phyloP scores from a whole-genome alignment of 1,284 basidiomycete species.

The Wolfiporia cocos region DNA sequence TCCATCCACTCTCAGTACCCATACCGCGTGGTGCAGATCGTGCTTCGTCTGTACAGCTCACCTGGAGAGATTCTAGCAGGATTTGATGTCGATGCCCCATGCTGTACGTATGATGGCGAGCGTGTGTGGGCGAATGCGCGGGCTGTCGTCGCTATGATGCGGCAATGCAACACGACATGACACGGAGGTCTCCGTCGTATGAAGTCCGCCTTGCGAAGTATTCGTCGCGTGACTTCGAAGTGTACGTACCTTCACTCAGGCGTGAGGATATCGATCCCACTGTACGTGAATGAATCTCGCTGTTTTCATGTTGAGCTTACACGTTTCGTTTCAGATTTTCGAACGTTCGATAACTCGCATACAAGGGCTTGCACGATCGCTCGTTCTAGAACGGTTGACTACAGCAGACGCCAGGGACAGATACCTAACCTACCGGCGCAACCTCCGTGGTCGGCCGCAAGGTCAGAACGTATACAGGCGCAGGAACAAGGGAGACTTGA shows the following conservation, averaged over 20 bases:
- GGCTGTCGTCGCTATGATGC: constrained; percentile 50
- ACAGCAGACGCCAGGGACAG: constrained; percentile 34
- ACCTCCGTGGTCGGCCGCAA: constrained; percentile 41
- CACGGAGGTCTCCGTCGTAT: constrained; percentile 56
- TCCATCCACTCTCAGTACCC: constrained; percentile 63
- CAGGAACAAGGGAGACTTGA: constrained; percentile 46
- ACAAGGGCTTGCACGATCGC: constrained; percentile 49
- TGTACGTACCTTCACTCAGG: constrained; percentile 44
- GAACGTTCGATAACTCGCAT: constrained; percentile 49
- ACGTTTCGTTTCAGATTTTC: constrained; percentile 36
- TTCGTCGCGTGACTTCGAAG: constrained; percentile 44
- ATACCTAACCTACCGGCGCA: constrained; percentile 40
- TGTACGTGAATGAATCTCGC: constrained; percentile 24
- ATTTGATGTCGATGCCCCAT: constrained; percentile 57
- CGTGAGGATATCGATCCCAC: constrained; percentile 51
- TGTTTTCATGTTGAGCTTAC: neutral
- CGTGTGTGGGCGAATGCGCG: constrained; percentile 53
- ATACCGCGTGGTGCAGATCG: constrained; percentile 52
- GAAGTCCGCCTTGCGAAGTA: constrained; percentile 56
- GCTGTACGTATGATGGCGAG: constrained; percentile 48
- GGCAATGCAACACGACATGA: constrained; percentile 57
- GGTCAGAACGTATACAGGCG: constrained; percentile 13
- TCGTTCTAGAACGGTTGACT: constrained; percentile 50
- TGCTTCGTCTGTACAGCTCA: constrained; percentile 47
- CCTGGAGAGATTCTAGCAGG: constrained; percentile 57